Percentiles rank a stretch among this genome's conserved stretches.
Evolutionary conservation across 495 filamentous ascomycete genomes (phyloP).

Genomic region (Pseudoneurospora amorphoporcata): DNA sequence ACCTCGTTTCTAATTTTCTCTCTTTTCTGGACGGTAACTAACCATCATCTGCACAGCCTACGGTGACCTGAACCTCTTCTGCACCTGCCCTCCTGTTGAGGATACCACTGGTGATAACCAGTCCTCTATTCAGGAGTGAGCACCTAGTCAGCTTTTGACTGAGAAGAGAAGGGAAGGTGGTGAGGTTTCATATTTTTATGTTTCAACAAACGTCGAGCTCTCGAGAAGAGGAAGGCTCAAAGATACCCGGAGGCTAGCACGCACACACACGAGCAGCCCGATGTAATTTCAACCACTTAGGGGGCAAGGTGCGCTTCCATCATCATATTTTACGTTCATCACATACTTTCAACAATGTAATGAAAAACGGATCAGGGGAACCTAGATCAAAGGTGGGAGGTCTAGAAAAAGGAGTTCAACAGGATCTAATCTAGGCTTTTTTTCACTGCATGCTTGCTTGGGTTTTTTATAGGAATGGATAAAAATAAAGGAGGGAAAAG

Average conservation of each 20-base stretch:
- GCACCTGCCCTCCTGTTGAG: slow-evolving; percentile 84
- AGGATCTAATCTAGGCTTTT: background rate
- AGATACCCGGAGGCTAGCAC: background rate
- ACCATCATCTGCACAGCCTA: slow-evolving; percentile 48
- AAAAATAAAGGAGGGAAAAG: background rate
- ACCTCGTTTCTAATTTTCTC: no score
- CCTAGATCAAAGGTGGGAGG: background rate
- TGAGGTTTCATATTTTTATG: background rate
- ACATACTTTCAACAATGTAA: background rate
- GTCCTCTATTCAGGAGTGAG: slow-evolving; percentile 11
- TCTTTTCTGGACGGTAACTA: slow-evolving; percentile 8
- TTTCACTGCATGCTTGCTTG: background rate
- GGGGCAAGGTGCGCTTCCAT: background rate
- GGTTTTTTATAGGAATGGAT: background rate
- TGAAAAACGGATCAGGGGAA: background rate
- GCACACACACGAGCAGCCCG: background rate
- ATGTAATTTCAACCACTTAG: background rate
- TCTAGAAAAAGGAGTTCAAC: slow-evolving; percentile 7
- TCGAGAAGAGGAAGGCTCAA: no score
- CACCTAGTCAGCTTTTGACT: background rate
- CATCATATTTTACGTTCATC: background rate
- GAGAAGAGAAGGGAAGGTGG: background rate
- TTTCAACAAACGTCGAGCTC: background rate
- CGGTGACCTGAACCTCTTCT: slow-evolving; percentile 90
- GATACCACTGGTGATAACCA: slow-evolving; percentile 32